Conservation (phyloP, 1,284 basidiomycete genomes). For the Apiotrichum gamsii region DNA sequence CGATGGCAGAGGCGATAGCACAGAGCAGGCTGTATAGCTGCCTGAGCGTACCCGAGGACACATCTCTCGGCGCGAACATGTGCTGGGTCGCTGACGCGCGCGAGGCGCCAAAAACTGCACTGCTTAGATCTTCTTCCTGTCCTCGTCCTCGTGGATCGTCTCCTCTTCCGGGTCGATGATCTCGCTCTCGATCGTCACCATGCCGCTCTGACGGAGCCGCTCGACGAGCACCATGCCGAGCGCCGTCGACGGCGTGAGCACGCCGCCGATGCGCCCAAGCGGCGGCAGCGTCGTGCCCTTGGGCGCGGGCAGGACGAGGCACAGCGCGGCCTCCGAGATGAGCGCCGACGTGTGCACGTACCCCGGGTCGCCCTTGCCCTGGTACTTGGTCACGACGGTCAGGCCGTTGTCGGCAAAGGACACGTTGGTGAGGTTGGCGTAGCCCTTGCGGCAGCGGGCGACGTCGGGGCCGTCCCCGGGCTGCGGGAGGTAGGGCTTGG, state of each 20-base stretch:
- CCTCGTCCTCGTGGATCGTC: not conserved
- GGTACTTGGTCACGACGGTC: slow-evolving; percentile 57
- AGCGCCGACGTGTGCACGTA: slow-evolving; percentile 68
- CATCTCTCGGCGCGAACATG: too few relatives aligned
- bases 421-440: slow-evolving; percentile 56
- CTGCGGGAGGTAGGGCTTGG: slow-evolving; percentile 52
- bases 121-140: slow-evolving; percentile 1
- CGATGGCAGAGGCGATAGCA: too few relatives aligned
- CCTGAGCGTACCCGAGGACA: too few relatives aligned
- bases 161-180: slow-evolving; percentile 4
- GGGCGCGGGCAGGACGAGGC: slow-evolving; percentile 52
- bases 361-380: slow-evolving; percentile 72
- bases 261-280: slow-evolving; percentile 60
- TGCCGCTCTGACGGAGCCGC: slow-evolving; percentile 51
- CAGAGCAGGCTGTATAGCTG: too few relatives aligned
- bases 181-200: slow-evolving; percentile 21
- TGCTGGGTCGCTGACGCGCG: too few relatives aligned
- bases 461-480: slow-evolving; percentile 59
- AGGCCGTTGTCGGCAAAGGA: slow-evolving; percentile 51
- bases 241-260: slow-evolving; percentile 70
- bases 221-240: slow-evolving; percentile 66
- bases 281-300: slow-evolving; percentile 53
- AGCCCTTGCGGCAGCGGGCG: slow-evolving; percentile 51
- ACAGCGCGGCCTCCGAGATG: slow-evolving; percentile 67
- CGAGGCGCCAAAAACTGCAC: too few relatives aligned